Base-by-base conservation (phyloP, 2,329 filamentous ascomycete genomes). In the Cercospora beticola region DNA sequence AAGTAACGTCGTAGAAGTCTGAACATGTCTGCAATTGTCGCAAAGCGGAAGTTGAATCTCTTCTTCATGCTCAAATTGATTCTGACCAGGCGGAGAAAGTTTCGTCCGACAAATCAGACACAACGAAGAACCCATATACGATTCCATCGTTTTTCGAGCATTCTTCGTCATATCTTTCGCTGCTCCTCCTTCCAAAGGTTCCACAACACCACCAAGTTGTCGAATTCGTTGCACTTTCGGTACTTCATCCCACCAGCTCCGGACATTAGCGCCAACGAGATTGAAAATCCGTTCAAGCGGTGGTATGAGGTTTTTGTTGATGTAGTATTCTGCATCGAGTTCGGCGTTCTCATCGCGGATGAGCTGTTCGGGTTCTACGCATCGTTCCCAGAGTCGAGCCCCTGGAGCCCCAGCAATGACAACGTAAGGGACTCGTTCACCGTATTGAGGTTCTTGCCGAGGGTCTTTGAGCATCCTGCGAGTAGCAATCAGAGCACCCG, bases 261-360 rank as follows among this genome's bases (percentile, higher is more conserved):
- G 84, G 0, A 98, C 92, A 77, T 95, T 97, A 33, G 93, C 95
- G 6, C 95, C 95, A 2, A 98, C 92, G 2, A 99, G 89, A 76
- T 95, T 97, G 83, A 99, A 97, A 72, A 99, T 97, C 30, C 95
- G 90, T 79, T 98, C 94, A 0, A 99, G 86, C 0, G 95, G 95
- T 5, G 95, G 95, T 61, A 99, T 96, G 8, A 99, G 78, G 77
- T 97, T 98, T 82, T 97, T 98, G 18, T 87, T 88, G 75, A 99
- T 98, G 82, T 99, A 99, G 81, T 99, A 99, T 74, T 97, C 93
- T 0, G 94, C 90, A 76, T 99, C 95, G 18, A 99, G 86, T 74
- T 93, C 89, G 62, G 90, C 87, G 74, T 94, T 88, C 23, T 92
- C 88, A 72, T 92, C 92, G 64, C 87, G 83, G 1, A 98, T 85